phyloP scores from a whole-genome alignment of 768 basidiomycete species.

The Termitomyces sp. region DNA sequence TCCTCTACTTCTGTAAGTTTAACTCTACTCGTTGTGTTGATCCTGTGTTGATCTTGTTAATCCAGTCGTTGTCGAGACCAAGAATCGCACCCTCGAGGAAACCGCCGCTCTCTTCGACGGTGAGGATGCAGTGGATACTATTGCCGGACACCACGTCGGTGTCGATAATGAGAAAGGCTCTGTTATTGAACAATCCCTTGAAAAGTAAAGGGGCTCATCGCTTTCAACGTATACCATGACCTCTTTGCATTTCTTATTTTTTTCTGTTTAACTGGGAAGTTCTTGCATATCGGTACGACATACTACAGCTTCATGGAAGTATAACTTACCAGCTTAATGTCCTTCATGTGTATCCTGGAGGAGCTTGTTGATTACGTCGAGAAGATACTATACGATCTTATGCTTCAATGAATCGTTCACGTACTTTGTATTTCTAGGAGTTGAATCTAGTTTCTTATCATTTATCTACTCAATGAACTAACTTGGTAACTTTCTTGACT shows the following conservation, averaged over 20 bases:
- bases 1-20: constrained; percentile 51
- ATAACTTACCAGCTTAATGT: constrained; percentile 3
- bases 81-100: constrained; percentile 70
- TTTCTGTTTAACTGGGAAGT: neutral
- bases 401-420: constrained; percentile 5
- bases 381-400: constrained; percentile 2
- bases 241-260: neutral
- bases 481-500: too few relatives aligned
- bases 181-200: constrained; percentile 21
- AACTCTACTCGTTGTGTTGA: neutral
- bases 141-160: constrained; percentile 24
- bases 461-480: neutral
- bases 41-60: neutral
- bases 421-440: constrained; percentile 2
- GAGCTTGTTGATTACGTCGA: neutral
- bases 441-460: neutral
- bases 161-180: constrained; percentile 29
- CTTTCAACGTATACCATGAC: neutral
- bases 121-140: constrained; percentile 37
- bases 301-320: neutral
- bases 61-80: constrained; percentile 59
- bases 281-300: constrained; percentile 1
- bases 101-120: constrained; percentile 81
- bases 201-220: constrained; percentile 9
- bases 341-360: neutral